Percentiles rank a stretch among this genome's conserved stretches.
These are phyloP conservation scores for Arthroderma sp. DNA, from an alignment of 2,329 filamentous ascomycete species.

Conservation along the genomic window DNA sequence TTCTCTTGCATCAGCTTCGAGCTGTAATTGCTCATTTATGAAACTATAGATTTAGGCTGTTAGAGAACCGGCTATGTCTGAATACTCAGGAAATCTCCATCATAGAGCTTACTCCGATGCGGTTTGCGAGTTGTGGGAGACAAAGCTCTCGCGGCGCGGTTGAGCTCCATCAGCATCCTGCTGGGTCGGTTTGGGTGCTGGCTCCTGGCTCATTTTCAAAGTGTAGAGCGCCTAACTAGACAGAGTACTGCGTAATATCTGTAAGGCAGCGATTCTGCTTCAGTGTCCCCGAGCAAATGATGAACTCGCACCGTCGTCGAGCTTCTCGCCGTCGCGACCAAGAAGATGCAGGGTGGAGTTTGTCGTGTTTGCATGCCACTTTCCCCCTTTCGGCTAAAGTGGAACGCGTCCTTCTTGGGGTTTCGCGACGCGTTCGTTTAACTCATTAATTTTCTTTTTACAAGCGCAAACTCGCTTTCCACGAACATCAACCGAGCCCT, in stretches of 20 bases:
- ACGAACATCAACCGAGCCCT: no score
- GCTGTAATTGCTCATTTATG: constrained; percentile 73
- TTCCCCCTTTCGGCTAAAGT: constrained; percentile 24
- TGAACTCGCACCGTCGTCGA: no score
- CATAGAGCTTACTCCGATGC: constrained; percentile 48
- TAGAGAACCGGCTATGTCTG: not conserved
- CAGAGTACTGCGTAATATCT: no score
- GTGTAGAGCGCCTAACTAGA: no score
- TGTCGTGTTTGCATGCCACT: constrained; percentile 16
- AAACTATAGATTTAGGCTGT: constrained; percentile 42
- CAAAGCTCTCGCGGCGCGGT: constrained; percentile 25
- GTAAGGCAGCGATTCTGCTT: no score
- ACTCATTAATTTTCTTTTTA: no score
- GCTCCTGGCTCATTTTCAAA: no score
- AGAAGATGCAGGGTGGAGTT: constrained; percentile 9
- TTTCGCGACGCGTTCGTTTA: constrained; percentile 10
- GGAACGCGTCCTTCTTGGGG: constrained; percentile 13
- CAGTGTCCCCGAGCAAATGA: no score
- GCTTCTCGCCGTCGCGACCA: no score
- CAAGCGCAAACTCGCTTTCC: no score
- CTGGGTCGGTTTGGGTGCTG: no score
- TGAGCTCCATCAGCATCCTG: constrained; percentile 5
- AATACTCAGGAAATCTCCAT: not conserved
- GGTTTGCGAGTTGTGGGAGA: constrained; percentile 54
- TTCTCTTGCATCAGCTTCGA: constrained; percentile 92